Conservation (phyloP, 164 flowering plant species). For the Brasenia schreberi region DNA sequence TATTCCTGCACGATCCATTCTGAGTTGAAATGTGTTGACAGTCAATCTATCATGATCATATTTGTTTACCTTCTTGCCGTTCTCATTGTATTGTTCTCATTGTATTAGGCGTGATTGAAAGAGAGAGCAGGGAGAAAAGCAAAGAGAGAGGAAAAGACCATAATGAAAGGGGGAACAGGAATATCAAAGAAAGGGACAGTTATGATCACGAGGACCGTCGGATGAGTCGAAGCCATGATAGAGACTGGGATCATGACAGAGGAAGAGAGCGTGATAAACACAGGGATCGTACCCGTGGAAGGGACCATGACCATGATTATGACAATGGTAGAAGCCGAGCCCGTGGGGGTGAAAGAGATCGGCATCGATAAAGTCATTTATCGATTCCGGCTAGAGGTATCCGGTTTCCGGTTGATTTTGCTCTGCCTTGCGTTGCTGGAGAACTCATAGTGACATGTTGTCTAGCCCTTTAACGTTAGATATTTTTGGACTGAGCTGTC, state of each 20-base stretch:
- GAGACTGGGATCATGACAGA: conserved; percentile 18
- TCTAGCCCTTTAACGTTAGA: no score
- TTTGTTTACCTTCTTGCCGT: not conserved
- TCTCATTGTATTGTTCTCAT: not conserved
- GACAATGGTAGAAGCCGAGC: conserved; percentile 14
- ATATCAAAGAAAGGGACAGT: conserved; percentile 18
- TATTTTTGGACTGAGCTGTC: no score
- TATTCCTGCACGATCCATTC: no score
- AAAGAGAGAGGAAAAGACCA: conserved; percentile 51
- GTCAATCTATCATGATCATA: not conserved
- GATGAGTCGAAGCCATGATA: not conserved
- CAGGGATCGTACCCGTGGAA: not conserved
- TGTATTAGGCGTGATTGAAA: conserved; percentile 18
- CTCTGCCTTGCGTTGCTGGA: no score
- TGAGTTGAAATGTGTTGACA: no score
- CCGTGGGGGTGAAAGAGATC: conserved; percentile 33
- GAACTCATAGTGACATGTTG: no score
- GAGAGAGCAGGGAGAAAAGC: conserved; percentile 53
- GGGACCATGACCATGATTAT: conserved; percentile 18
- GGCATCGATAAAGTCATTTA: conserved; percentile 20
- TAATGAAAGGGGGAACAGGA: conserved; percentile 33
- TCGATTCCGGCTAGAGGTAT: no score
- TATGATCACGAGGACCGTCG: conserved; percentile 11
- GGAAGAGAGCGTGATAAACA: conserved; percentile 15
- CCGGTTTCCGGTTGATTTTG: no score